Base-by-base conservation (phyloP, 805 yeast genomes). In the Nakazawaea pomicola region DNA sequence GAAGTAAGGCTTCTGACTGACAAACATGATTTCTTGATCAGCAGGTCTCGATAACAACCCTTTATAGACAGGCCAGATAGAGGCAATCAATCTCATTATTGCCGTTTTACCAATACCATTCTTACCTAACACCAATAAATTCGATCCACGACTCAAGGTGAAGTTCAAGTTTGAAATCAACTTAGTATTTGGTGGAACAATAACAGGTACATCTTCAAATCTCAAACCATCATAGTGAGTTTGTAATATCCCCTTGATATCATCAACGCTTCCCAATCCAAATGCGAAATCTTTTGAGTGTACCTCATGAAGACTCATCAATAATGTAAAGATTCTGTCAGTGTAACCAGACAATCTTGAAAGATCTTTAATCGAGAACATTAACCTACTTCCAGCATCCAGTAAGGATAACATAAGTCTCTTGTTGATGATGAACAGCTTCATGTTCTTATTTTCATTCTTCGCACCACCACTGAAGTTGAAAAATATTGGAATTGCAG, bases 21-120 rank as follows among this genome's bases (percentile, higher is more conserved):
- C 70, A 57, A 79, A 89, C 44, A 80, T 70, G 20, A 90, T 72
- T 47, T 87, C 89, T 35, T 73, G 74, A 36, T 70, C 72, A 33
- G 68, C 62, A 12, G 96, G 96, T 52, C 83, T 83, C 4, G 95
- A 84, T 34, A 90, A 64, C 41, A 89, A 70, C 0, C 97, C 97
- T 48, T 71, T 67, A 60, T 85, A 90, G 20, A 87, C 69, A 11
- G 98, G 96, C 97, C 97, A 90, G 46, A 90, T 67, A 17, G 91
- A 95, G 6, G 95, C 90, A 44, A 89, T 69, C 3, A 90, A 72
- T 47, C 96, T 69, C 38, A 89, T 79, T 49, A 90, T 82, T 0
- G 95, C 80, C 7, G 95, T 83, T 57, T 90, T 90, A 45, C 98
- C 98, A 51, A 83, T 74, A 12, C 96, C 95, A 53, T 90, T 90